Conservation (phyloP, 306 rosid genomes). For the Hippophae tibetana region DNA sequence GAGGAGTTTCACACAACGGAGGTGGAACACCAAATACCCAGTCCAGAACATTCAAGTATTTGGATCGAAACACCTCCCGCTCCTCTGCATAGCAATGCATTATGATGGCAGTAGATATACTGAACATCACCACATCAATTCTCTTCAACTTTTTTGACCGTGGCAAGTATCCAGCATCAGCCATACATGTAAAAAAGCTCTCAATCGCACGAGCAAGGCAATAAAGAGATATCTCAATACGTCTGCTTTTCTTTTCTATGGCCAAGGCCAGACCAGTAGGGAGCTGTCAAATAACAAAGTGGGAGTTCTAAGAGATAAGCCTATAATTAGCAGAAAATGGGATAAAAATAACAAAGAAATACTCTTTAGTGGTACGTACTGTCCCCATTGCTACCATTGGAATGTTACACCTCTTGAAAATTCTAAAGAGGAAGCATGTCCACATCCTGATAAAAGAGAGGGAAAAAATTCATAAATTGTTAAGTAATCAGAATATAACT, state of each 20-base stretch:
- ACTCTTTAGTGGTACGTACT: slow-evolving; percentile 29
- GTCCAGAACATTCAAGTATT: slow-evolving; percentile 71
- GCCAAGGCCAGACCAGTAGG: slow-evolving; percentile 68
- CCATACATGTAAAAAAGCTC: slow-evolving; percentile 83
- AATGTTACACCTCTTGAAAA: slow-evolving; percentile 57
- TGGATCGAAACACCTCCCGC: slow-evolving; percentile 90
- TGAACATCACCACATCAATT: slow-evolving; percentile 72
- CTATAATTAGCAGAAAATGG: background rate
- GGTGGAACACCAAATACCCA: slow-evolving; percentile 98
- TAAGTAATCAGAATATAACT: background rate
- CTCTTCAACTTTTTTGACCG: slow-evolving; percentile 58
- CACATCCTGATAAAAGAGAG: slow-evolving; percentile 58
- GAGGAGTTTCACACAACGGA: slow-evolving; percentile 73
- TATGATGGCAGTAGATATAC: slow-evolving; percentile 90
- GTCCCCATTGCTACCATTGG: slow-evolving; percentile 87
- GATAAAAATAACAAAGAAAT: background rate
- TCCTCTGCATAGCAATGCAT: slow-evolving; percentile 95
- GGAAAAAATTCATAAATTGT: background rate
- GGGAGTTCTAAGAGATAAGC: background rate
- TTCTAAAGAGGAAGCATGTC: slow-evolving; percentile 73
- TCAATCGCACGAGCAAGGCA: slow-evolving; percentile 86
- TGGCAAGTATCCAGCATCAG: slow-evolving; percentile 63
- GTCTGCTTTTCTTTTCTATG: slow-evolving; percentile 82
- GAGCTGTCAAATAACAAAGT: slow-evolving; percentile 39
- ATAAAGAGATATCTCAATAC: slow-evolving; percentile 81